phyloP scores from a whole-genome alignment of 2,329 filamentous ascomycete genomes.

The Sporothrix schenckii region DNA sequence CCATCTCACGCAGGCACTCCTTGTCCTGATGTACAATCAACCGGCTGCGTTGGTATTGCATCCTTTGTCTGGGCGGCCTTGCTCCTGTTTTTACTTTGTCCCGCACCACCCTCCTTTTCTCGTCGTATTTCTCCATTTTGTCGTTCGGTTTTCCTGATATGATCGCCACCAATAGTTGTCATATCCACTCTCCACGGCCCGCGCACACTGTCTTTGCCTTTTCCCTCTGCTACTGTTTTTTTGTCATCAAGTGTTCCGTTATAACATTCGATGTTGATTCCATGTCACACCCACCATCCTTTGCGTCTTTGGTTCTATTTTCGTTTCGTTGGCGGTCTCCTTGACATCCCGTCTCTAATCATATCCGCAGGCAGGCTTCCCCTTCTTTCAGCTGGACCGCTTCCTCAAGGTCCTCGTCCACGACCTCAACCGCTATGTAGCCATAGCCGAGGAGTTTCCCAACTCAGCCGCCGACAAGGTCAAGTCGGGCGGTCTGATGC shows the following conservation, averaged over 20 bases:
- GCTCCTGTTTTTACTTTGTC: too few species aligned
- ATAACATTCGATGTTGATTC: not conserved
- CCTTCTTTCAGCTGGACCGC: conserved; percentile 87
- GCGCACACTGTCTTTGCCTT: not conserved
- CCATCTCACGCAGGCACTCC: not conserved
- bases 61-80: not conserved
- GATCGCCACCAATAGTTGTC: not conserved
- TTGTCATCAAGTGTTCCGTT: not conserved
- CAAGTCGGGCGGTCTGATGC: conserved; percentile 77
- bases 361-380: conserved; percentile 72
- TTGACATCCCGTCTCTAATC: conserved; percentile 4
- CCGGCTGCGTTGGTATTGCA: conserved; percentile 5
- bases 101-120: not conserved
- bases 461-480: conserved; percentile 70
- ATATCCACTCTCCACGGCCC: not conserved
- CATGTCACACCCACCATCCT: not conserved
- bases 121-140: not conserved
- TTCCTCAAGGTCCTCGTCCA: conserved; percentile 92
- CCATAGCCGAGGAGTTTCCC: conserved; percentile 89
- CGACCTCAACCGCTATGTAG: conserved; percentile 87
- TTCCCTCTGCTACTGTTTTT: not conserved
- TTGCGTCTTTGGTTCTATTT: conserved; percentile 6
- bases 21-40: not conserved
- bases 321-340: not conserved
- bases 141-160: conserved; percentile 16